phyloP scores from a whole-genome alignment of 1,139 yeast genomes.

The Blastobotrys apis region DNA sequence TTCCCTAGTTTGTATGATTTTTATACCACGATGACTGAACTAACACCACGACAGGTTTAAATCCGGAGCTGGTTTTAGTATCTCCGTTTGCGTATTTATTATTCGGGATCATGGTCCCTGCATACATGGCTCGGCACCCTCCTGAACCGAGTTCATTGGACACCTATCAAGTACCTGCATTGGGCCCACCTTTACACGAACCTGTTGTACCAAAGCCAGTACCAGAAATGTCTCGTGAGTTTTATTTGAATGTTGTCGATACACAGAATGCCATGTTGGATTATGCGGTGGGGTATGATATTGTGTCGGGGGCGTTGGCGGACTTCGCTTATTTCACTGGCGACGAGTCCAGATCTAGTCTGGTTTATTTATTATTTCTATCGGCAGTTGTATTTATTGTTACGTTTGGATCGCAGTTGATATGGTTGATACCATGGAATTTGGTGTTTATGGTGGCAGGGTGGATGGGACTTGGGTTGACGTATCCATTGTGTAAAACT shows the following conservation, averaged over 20 bases:
- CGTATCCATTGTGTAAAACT: slow-evolving; percentile 50
- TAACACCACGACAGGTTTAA: slow-evolving; percentile 32
- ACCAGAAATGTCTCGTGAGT: slow-evolving; percentile 75
- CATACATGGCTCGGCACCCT: slow-evolving; percentile 51
- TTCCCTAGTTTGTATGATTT: slow-evolving; percentile 48
- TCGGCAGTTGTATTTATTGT: slow-evolving; percentile 29
- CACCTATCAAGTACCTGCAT: slow-evolving; percentile 51
- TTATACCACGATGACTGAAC: background rate
- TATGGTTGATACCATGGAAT: slow-evolving; percentile 38
- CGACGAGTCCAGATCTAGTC: slow-evolving; percentile 56
- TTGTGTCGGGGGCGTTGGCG: slow-evolving; percentile 44
- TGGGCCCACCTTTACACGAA: slow-evolving; percentile 48
- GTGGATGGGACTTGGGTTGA: slow-evolving; percentile 49
- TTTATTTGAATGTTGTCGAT: slow-evolving; percentile 73
- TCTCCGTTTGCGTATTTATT: slow-evolving; percentile 54
- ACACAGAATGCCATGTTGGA: slow-evolving; percentile 77
- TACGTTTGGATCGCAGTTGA: slow-evolving; percentile 33
- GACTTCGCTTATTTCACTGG: slow-evolving; percentile 64
- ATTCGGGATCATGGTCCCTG: slow-evolving; percentile 62
- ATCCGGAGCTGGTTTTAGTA: slow-evolving; percentile 53
- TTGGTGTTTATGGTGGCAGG: slow-evolving; percentile 38
- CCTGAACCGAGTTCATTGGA: slow-evolving; percentile 31
- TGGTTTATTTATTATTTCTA: slow-evolving; percentile 40
- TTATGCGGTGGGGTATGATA: slow-evolving; percentile 63
- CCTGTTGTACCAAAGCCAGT: slow-evolving; percentile 64